Conservation (phyloP, 305 asterid species). For the Fraxinus greggii region DNA sequence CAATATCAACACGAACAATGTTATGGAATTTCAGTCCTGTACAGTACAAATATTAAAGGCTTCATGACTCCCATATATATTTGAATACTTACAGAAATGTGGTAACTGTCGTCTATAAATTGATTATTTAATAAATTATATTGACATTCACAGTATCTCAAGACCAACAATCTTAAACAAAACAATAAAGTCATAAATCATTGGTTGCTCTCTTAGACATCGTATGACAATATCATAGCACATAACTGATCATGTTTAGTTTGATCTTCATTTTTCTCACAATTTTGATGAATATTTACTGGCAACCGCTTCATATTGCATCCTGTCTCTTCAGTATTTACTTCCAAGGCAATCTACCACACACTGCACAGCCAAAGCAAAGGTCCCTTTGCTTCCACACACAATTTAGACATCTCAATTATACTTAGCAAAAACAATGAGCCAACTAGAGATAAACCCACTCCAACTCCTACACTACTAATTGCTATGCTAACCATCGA, state of each 20-base stretch:
- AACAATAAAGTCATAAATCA: too few species aligned
- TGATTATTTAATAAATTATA: too few species aligned
- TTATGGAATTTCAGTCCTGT: not conserved
- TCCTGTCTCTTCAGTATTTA: not conserved
- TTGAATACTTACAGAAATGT: too few species aligned
- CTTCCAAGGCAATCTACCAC: not conserved
- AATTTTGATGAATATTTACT: too few species aligned
- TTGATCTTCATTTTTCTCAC: too few species aligned
- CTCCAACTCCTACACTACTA: not conserved
- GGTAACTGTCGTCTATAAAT: too few species aligned
- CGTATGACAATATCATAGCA: too few species aligned
- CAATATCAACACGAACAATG: not conserved
- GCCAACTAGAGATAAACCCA: not conserved
- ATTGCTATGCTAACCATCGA: not conserved
- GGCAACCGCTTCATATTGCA: not conserved
- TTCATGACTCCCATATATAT: too few species aligned
- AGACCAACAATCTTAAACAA: too few species aligned
- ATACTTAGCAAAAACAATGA: not conserved
- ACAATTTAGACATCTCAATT: not conserved
- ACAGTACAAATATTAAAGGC: not conserved
- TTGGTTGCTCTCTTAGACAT: too few species aligned
- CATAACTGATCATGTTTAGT: too few species aligned
- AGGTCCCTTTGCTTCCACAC: not conserved
- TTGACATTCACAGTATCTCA: too few species aligned
- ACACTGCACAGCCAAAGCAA: not conserved